Percentiles rank a stretch among this genome's conserved stretches.
These are phyloP conservation scores for Cercophora newfieldiana DNA, from an alignment of 495 filamentous ascomycete genomes.

Conservation along the genomic window DNA sequence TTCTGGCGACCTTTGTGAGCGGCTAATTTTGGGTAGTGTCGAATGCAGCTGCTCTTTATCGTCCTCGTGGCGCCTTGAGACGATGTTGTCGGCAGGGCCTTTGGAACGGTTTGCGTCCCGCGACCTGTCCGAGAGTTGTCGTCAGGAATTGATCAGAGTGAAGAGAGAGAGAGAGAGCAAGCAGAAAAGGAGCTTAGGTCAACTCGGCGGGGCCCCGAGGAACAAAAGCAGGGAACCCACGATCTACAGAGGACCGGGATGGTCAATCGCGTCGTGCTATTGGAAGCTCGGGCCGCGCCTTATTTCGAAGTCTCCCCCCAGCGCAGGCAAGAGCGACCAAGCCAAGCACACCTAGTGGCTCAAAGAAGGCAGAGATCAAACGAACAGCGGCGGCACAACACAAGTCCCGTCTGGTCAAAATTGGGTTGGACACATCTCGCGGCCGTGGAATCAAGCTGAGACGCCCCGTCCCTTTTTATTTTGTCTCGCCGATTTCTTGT, in stretches of 20 bases:
- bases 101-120: neutral
- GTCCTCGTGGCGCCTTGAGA: neutral
- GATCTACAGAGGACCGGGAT: neutral
- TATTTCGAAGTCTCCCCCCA: neutral
- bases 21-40: neutral
- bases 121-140: neutral
- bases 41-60: neutral
- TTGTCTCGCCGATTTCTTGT: neutral
- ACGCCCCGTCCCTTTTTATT: neutral
- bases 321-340: neutral
- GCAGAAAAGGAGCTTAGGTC: neutral
- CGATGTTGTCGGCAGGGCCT: neutral
- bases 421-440: neutral
- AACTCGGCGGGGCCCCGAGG: neutral
- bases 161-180: constrained; percentile 1
- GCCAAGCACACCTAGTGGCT: neutral
- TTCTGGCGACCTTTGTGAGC: neutral
- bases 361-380: neutral
- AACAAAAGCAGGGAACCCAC: constrained; percentile 16
- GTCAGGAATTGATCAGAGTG: neutral
- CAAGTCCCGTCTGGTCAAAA: neutral
- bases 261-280: constrained; percentile 5
- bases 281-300: constrained; percentile 9
- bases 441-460: neutral
- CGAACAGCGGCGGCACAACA: no score